phyloP scores from a whole-genome alignment of 176 grass and related monocot genomes.

The Metroxylon sagu region DNA sequence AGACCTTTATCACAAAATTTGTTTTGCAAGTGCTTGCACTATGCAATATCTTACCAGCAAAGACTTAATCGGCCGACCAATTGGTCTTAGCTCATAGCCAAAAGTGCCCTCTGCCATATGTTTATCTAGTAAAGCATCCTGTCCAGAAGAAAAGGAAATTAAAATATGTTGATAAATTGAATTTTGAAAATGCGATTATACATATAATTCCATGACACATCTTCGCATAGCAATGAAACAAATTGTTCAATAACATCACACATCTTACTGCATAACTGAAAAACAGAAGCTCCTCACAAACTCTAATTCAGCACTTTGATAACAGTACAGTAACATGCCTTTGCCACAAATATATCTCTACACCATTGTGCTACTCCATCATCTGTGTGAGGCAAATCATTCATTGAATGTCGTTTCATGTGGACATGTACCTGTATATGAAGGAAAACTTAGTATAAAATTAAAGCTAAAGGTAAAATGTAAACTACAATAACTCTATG shows the following conservation, averaged over 20 bases:
- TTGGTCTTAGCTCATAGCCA: constrained; percentile 59
- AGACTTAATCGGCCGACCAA: constrained; percentile 76
- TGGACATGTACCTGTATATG: constrained; percentile 76
- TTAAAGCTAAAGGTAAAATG: no score
- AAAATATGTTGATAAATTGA: neutral
- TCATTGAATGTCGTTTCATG: constrained; percentile 73
- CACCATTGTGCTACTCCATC: constrained; percentile 84
- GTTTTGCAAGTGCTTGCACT: no score
- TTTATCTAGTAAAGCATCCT: constrained; percentile 81
- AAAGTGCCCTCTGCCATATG: constrained; percentile 66
- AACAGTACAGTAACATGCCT: constrained; percentile 29
- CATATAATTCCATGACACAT: neutral
- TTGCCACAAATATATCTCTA: constrained; percentile 74
- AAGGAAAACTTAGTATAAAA: neutral
- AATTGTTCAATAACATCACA: no score
- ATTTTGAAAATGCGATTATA: no score
- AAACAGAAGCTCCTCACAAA: neutral
- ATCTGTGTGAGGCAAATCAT: constrained; percentile 66
- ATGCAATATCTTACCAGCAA: constrained; percentile 65
- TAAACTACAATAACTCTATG: no score
- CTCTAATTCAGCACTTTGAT: neutral
- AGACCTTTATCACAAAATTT: no score
- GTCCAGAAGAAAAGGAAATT: constrained; percentile 4
- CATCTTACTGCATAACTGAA: neutral
- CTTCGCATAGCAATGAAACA: neutral